Percentiles rank a stretch among this genome's conserved stretches.
Evolutionary conservation across 1,139 yeast species (phyloP).

Genomic region (Yamadazyma atmosphaerica): DNA sequence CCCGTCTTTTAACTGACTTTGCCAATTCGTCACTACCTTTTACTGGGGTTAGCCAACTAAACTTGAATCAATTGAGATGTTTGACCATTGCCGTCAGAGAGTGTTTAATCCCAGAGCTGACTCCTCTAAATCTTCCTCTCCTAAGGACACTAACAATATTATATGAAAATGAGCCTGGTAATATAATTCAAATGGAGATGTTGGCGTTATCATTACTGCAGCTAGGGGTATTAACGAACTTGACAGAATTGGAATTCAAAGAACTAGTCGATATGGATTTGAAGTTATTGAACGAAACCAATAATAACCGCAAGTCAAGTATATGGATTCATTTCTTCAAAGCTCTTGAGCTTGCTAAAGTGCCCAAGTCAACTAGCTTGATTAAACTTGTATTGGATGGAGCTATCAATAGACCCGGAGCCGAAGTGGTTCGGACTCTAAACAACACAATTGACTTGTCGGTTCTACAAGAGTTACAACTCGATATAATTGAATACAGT

Average conservation of each 20-base stretch:
- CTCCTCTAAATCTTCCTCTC: slow-evolving; percentile 4
- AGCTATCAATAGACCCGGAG: slow-evolving; percentile 10
- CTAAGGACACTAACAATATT: slow-evolving; percentile 9
- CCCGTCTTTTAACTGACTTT: slow-evolving; percentile 4
- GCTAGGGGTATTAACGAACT: slow-evolving; percentile 1
- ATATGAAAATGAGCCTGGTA: slow-evolving; percentile 9
- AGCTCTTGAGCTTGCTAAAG: slow-evolving; percentile 1
- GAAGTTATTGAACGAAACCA: slow-evolving; percentile 10
- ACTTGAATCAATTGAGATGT: slow-evolving; percentile 1
- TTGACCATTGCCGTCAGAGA: slow-evolving; percentile 5
- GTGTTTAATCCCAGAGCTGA: background rate
- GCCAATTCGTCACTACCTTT: slow-evolving; percentile 6
- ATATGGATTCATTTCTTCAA: slow-evolving; percentile 14
- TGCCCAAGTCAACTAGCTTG: background rate
- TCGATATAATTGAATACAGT: slow-evolving; percentile 14
- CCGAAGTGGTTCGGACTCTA: slow-evolving; percentile 2
- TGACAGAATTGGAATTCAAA: slow-evolving; percentile 11
- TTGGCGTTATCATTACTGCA: slow-evolving; percentile 7
- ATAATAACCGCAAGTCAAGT: slow-evolving; percentile 7
- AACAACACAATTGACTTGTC: slow-evolving; percentile 7
- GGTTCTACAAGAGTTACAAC: slow-evolving; percentile 3
- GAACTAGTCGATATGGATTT: slow-evolving; percentile 9
- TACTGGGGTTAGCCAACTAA: background rate
- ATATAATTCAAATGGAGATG: slow-evolving; percentile 2
- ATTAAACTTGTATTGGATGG: slow-evolving; percentile 12